Conservation (phyloP, 345 rosid genomes). For the Cardiospermum halicacabum region DNA sequence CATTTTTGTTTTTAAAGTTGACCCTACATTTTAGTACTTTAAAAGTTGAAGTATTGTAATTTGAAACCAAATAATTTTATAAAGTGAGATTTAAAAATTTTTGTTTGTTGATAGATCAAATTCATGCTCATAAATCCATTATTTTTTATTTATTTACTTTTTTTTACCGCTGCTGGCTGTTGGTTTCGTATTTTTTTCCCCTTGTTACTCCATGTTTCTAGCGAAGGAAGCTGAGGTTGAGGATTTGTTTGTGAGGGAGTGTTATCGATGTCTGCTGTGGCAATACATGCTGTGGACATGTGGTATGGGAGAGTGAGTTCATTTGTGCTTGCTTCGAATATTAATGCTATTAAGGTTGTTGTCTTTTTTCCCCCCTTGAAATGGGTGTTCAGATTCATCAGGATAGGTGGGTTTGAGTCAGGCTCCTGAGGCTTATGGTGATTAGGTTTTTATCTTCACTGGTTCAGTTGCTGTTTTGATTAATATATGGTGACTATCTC, state of each 20-base stretch:
- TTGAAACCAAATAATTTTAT: too few species aligned
- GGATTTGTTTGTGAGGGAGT: constrained; percentile 76
- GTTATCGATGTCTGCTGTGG: constrained; percentile 77
- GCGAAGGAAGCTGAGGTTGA: constrained; percentile 76
- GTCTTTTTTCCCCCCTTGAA: too few species aligned
- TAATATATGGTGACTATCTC: too few species aligned
- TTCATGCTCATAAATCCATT: too few species aligned
- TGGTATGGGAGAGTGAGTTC: constrained; percentile 85
- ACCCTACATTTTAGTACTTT: too few species aligned
- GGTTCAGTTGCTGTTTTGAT: too few species aligned
- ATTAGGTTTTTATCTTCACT: too few species aligned
- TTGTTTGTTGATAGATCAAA: too few species aligned
- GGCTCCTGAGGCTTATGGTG: constrained; percentile 57
- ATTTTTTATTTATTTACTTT: too few species aligned
- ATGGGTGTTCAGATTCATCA: constrained; percentile 75
- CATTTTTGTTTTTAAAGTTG: too few species aligned
- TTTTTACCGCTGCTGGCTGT: constrained; percentile 50
- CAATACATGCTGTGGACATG: constrained; percentile 80
- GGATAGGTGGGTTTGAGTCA: constrained; percentile 89
- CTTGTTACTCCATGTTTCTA: constrained; percentile 62
- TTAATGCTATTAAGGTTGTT: constrained; percentile 70
- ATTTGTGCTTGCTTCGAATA: constrained; percentile 91
- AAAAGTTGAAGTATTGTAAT: too few species aligned
- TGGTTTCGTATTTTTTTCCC: constrained; percentile 85
- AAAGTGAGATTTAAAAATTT: too few species aligned